Evolutionary conservation across 2,329 filamentous ascomycete species (phyloP), one percentile per base, ranked within the genome.

Genomic region (Fusarium tanahbumbuense): DNA sequence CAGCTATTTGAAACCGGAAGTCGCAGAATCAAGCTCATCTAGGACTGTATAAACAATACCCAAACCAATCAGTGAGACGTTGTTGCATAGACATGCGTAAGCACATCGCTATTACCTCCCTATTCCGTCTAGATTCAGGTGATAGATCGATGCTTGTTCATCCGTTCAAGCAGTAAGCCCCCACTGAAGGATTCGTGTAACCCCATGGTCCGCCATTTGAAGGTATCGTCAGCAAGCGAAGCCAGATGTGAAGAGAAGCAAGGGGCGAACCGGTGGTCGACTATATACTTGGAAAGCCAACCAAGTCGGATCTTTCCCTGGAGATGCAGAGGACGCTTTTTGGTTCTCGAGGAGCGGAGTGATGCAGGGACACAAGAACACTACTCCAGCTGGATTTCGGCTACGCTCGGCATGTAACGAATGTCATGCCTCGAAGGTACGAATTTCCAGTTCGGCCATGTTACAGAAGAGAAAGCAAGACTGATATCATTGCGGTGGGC

Each of bases 331-430:
- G 46, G 27, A 30, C 27, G 13, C 2, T 8, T 49, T 23, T 32
- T 23, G 27, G 46, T 32, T 3, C n/a, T 13, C 13, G n/a, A 32
- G 46, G 46, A 49, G 46, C 16, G 20, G 16, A 40, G 48, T 50
- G 22, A 50, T 50, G 48, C 48, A 50, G 27, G 22, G 48, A 23
- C 22, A 50, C 15, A 50, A n/a, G 16, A 50, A 11, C 30, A 40
- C 16, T 3, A 50, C 48, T n/a, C 23, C 48, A 27, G 28, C 48
- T 34, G 48, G 48, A 13, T 37, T 50, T 23, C 48, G 48, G 30
- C 32, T 50, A 50, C 48, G 48, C 20, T 50, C 32, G 16, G 48
- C 48, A 50, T 40, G 48, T 11, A 50, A 50, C 48, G 48, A 50
- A 40, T 50, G 48, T 3, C 48, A 50, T 25, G 48, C 48, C 15